These are phyloP conservation scores for Cladochytrium replicatum DNA, from an alignment of 192 early-diverging fungal species.

Conservation along the genomic window DNA sequence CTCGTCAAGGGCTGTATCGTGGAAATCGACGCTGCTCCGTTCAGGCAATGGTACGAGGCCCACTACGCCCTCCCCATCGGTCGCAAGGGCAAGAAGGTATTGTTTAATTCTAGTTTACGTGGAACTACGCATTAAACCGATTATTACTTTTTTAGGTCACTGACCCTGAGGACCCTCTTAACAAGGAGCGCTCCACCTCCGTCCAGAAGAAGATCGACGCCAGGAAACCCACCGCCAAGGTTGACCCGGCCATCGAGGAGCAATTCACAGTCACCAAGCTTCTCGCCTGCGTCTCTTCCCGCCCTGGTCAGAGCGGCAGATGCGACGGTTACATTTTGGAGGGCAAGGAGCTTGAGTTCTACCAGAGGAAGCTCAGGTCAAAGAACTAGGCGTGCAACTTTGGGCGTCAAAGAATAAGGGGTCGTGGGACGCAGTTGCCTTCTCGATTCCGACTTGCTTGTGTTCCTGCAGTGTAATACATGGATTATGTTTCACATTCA, in stretches of 20 bases:
- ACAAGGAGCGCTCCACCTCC: slow-evolving; percentile 84
- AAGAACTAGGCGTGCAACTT: no score
- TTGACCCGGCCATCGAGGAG: slow-evolving; percentile 80
- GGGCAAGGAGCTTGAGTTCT: slow-evolving; percentile 99
- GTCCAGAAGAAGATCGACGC: slow-evolving; percentile 77
- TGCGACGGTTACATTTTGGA: slow-evolving; percentile 97
- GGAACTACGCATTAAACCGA: no score
- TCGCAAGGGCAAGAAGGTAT: slow-evolving; percentile 68
- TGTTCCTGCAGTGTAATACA: no score
- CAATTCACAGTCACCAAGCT: slow-evolving; percentile 63
- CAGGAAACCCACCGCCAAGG: slow-evolving; percentile 72
- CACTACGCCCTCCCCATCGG: slow-evolving; percentile 89
- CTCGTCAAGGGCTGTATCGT: slow-evolving; percentile 93
- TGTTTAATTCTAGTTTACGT: no score
- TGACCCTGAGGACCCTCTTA: slow-evolving; percentile 43
- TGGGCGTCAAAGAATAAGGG: no score
- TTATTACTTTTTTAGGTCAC: no score
- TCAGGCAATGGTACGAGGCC: slow-evolving; percentile 99
- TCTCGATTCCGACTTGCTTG: no score
- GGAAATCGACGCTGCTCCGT: slow-evolving; percentile 97
- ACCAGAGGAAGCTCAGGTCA: slow-evolving; percentile 77
- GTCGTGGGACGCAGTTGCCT: no score
- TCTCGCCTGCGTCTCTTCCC: slow-evolving; percentile 78
- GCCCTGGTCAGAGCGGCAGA: slow-evolving; percentile 96
- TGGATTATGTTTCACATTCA: no score